A percentile compares a stretch with the other conserved stretches of the same genome.
These are phyloP conservation scores for Aspergillus nomiae DNA, from an alignment of 2,329 filamentous ascomycete species.

Conservation along the genomic window DNA sequence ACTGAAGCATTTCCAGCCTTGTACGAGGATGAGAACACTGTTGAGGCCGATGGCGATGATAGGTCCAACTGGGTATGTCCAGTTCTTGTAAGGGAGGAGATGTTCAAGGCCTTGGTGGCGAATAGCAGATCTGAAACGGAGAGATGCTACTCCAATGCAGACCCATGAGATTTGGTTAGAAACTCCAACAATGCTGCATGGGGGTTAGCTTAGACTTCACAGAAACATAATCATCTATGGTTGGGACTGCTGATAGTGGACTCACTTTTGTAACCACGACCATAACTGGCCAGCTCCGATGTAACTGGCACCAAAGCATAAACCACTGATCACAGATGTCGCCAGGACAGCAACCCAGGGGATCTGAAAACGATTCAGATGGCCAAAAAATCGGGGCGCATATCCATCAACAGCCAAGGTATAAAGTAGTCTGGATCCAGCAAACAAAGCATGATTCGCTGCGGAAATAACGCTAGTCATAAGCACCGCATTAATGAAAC, in stretches of 20 bases:
- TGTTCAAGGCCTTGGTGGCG: conserved; percentile 62
- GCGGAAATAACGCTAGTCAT: conserved; percentile 62
- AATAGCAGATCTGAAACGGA: conserved; percentile 65
- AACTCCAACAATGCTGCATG: conserved; percentile 60
- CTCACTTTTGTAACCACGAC: conserved; percentile 67
- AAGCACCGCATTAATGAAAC: conserved; percentile 64
- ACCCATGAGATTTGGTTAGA: conserved; percentile 68
- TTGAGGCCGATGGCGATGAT: conserved; percentile 60
- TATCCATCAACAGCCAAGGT: conserved; percentile 57
- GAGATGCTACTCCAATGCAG: conserved; percentile 63
- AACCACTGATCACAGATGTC: conserved; percentile 56
- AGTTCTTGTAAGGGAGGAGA: conserved; percentile 65
- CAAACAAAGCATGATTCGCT: conserved; percentile 62
- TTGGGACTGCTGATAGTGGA: neutral
- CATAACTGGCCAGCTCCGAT: conserved; percentile 67
- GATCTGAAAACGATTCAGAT: conserved; percentile 52
- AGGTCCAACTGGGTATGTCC: conserved; percentile 66
- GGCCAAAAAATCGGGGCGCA: conserved; percentile 58
- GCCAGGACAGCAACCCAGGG: conserved; percentile 58
- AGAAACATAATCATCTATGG: neutral
- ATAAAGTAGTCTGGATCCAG: conserved; percentile 60
- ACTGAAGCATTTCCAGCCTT: conserved; percentile 63
- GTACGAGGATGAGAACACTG: conserved; percentile 61
- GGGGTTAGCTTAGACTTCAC: conserved; percentile 7
- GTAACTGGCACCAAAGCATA: conserved; percentile 67